Conservation (phyloP, 139 green algal genomes). For the Micractinium conductrix region DNA sequence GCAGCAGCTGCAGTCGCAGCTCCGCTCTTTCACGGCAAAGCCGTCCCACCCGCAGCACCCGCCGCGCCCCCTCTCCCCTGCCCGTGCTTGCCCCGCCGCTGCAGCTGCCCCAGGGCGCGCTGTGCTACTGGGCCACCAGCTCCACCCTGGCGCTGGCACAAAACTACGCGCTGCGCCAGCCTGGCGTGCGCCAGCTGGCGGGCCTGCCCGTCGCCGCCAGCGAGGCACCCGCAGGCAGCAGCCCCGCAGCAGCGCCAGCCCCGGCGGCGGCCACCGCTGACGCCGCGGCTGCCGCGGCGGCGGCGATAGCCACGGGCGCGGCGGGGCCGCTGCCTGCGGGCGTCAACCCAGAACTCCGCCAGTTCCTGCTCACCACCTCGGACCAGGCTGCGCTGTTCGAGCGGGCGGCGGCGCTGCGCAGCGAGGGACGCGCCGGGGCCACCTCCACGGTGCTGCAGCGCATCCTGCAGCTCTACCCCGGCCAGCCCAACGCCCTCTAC, state of each 20-base stretch:
- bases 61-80: background rate
- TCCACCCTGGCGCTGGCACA: slow-evolving; percentile 61
- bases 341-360: background rate
- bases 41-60: too few relatives aligned
- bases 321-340: background rate
- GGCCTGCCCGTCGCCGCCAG: slow-evolving; percentile 5
- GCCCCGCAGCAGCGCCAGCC: background rate
- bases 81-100: slow-evolving; percentile 17
- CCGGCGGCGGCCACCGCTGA: background rate
- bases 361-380: slow-evolving; percentile 19
- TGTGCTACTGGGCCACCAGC: slow-evolving; percentile 77
- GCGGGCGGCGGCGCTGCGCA: slow-evolving; percentile 42
- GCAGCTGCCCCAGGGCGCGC: slow-evolving; percentile 73
- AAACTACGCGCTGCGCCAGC: background rate
- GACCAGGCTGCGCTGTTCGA: slow-evolving; percentile 32
- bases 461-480: slow-evolving; percentile 33
- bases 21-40: too few relatives aligned
- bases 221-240: background rate
- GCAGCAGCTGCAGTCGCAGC: too few relatives aligned
- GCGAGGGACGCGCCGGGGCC: slow-evolving; percentile 15
- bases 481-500: slow-evolving; percentile 37
- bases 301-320: background rate
- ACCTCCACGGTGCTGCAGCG: slow-evolving; percentile 32
- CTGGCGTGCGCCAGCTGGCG: background rate
- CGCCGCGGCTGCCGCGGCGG: background rate